These are phyloP conservation scores for Phyllosticta citribraziliensis DNA, from an alignment of 2,329 filamentous ascomycete species.

Conservation along the genomic window DNA sequence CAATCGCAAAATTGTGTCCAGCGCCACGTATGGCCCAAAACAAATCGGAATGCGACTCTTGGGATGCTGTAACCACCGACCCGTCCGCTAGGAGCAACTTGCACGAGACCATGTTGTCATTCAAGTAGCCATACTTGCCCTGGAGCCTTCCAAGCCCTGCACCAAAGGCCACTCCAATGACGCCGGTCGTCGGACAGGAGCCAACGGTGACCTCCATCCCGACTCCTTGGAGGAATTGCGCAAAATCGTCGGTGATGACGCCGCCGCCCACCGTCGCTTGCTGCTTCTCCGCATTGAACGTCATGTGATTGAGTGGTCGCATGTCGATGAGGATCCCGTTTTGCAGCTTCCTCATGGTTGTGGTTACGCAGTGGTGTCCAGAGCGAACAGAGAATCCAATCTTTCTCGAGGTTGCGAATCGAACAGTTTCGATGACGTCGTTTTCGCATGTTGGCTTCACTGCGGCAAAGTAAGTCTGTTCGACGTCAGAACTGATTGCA, in stretches of 20 bases:
- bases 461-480: constrained; percentile 1
- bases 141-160: not conserved
- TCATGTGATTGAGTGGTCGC: not conserved
- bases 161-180: not conserved
- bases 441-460: not conserved
- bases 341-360: not conserved
- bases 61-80: constrained; percentile 28
- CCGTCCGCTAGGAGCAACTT: constrained; percentile 35
- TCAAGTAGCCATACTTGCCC: not conserved
- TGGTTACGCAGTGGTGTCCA: constrained; percentile 6
- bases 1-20: constrained; percentile 38
- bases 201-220: not conserved
- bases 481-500: not conserved
- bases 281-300: not conserved
- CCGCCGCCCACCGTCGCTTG: not conserved
- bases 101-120: constrained; percentile 12
- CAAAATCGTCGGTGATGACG: not conserved
- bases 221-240: not conserved
- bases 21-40: constrained; percentile 41
- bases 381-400: not conserved
- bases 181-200: not conserved
- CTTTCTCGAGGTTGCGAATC: not conserved
- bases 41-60: constrained; percentile 36
- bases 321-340: not conserved
- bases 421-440: not conserved